A percentile compares a stretch with the other conserved stretches of the same genome.
These are phyloP conservation scores for Kalanchoe fedtschenkoi DNA, from an alignment of 164 flowering plant species.

Conservation along the genomic window DNA sequence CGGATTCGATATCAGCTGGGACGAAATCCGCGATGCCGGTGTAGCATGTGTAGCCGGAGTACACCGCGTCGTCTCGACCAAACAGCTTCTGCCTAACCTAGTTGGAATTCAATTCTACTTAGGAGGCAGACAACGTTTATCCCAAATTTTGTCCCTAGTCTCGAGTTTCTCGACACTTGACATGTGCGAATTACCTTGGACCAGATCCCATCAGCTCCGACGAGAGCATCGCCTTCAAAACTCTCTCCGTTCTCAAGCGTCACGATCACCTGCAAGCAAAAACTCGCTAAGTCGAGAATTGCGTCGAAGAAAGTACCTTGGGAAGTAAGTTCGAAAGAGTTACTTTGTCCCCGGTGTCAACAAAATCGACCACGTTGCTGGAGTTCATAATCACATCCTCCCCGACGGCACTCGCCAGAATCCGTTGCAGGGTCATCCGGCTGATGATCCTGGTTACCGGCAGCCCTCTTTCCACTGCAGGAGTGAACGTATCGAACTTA, in stretches of 20 bases:
- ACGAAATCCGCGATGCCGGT: constrained; percentile 95
- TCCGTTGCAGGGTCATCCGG: constrained; percentile 79
- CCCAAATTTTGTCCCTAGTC: too few species aligned
- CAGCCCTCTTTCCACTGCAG: constrained; percentile 85
- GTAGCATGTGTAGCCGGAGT: constrained; percentile 92
- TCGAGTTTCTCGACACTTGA: too few species aligned
- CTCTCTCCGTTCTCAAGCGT: constrained; percentile 69
- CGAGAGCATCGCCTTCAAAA: constrained; percentile 81
- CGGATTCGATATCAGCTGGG: constrained; percentile 83
- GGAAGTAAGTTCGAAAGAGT: not conserved
- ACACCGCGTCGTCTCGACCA: constrained; percentile 56
- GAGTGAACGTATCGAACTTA: constrained; percentile 96
- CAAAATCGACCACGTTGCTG: constrained; percentile 70
- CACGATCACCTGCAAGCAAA: constrained; percentile 51
- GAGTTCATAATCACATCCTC: constrained; percentile 64
- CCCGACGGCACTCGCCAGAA: constrained; percentile 74
- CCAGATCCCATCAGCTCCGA: constrained; percentile 99
- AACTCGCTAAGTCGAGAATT: not conserved
- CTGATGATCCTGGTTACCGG: constrained; percentile 95
- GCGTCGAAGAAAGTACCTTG: not conserved
- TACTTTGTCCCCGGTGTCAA: constrained; percentile 78
- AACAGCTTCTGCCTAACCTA: constrained; percentile 82
- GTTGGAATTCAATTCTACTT: constrained; percentile 12
- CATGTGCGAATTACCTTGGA: constrained; percentile 62
- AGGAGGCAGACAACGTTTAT: too few species aligned